Conservation (phyloP, 768 basidiomycete species). For the Suillus plorans region DNA sequence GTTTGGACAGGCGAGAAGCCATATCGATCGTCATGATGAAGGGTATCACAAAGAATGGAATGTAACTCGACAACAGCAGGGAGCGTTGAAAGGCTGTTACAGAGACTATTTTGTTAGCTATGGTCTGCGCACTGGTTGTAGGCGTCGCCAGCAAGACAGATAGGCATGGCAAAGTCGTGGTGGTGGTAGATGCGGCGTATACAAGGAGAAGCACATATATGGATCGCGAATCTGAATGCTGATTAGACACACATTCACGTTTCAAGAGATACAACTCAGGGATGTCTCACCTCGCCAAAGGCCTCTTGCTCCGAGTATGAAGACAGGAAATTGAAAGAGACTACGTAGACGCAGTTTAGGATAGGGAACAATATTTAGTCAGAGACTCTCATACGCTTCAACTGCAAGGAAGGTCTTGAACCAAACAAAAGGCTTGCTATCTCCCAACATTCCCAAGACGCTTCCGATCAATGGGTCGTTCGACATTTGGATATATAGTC, state of each 20-base stretch:
- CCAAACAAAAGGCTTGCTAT: constrained; percentile 47
- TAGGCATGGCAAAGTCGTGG: constrained; percentile 76
- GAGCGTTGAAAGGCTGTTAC: constrained; percentile 52
- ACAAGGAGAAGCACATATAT: constrained; percentile 66
- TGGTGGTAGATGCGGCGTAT: constrained; percentile 77
- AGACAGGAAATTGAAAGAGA: constrained; percentile 74
- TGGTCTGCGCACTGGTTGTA: constrained; percentile 33
- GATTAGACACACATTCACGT: not conserved
- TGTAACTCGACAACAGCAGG: constrained; percentile 64
- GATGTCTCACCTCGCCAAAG: constrained; percentile 51
- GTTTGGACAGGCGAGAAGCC: constrained; percentile 40
- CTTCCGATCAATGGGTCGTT: constrained; percentile 68
- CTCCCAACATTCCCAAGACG: constrained; percentile 41
- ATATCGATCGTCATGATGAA: constrained; percentile 75
- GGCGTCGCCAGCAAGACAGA: constrained; percentile 57
- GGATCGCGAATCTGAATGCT: constrained; percentile 41
- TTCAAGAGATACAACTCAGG: not conserved
- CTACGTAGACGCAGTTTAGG: constrained; percentile 30
- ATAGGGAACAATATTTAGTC: not conserved
- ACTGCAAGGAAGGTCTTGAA: constrained; percentile 63
- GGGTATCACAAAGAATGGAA: constrained; percentile 76
- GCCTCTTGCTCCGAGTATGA: constrained; percentile 63
- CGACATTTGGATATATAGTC: constrained; percentile 55
- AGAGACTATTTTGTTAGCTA: constrained; percentile 32
- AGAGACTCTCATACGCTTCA: constrained; percentile 48